Conservation (phyloP, 805 yeast genomes). For the Vanderwaltozyma tropicalis region DNA sequence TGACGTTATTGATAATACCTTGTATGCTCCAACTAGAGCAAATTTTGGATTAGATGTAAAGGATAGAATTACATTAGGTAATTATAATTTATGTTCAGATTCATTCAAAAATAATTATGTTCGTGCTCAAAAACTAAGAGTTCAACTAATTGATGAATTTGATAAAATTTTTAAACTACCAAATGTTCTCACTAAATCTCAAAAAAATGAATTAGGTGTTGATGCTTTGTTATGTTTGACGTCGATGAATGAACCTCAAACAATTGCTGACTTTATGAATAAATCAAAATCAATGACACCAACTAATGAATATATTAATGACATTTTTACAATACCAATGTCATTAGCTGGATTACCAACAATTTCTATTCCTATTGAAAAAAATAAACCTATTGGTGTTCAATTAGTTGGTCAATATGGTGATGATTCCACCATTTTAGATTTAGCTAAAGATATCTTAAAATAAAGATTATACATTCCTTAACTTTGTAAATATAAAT, state of each 20-base stretch:
- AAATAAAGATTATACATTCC: background rate
- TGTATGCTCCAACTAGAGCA: constrained; percentile 51
- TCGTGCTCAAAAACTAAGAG: constrained; percentile 62
- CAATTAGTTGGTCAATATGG: constrained; percentile 85
- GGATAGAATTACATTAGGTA: constrained; percentile 75
- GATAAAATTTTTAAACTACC: constrained; percentile 47
- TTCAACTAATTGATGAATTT: constrained; percentile 52
- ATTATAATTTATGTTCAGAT: constrained; percentile 71
- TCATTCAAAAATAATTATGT: constrained; percentile 60
- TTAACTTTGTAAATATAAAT: background rate
- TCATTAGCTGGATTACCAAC: constrained; percentile 90
- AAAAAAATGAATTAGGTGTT: constrained; percentile 31
- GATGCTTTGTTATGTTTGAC: constrained; percentile 76
- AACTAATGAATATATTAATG: constrained; percentile 63
- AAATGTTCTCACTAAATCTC: constrained; percentile 31
- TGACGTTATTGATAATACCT: constrained; percentile 29
- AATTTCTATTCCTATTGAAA: constrained; percentile 54
- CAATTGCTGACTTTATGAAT: constrained; percentile 28
- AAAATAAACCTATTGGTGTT: constrained; percentile 42
- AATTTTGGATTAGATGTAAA: constrained; percentile 74
- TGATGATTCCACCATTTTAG: constrained; percentile 55
- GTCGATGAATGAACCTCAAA: constrained; percentile 46
- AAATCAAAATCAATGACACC: constrained; percentile 33
- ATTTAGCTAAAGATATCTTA: constrained; percentile 15
- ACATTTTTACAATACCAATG: constrained; percentile 79